These are phyloP conservation scores for Argentina anserina DNA, from an alignment of 306 rosid species.

Conservation along the genomic window DNA sequence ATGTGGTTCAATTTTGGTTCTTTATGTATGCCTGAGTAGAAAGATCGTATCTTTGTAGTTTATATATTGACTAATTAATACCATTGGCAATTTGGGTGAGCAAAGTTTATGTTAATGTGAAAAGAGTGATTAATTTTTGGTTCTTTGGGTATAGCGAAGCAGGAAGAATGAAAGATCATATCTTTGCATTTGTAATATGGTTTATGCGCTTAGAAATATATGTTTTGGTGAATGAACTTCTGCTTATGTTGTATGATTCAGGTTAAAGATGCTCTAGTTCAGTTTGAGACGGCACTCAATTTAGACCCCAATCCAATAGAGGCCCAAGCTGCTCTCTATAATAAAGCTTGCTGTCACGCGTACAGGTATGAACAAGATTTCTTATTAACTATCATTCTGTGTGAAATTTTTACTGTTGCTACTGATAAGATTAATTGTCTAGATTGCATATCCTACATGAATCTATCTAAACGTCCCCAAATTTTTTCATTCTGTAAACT, in stretches of 20 bases:
- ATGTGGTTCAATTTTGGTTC: neutral
- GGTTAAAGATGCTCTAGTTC: conserved; percentile 90
- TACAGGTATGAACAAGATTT: conserved; percentile 45
- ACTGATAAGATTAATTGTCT: neutral
- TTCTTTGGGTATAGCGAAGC: neutral
- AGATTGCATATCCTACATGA: neutral
- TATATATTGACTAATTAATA: neutral
- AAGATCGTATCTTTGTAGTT: neutral
- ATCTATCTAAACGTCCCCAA: neutral
- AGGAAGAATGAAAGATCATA: neutral
- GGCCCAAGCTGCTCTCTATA: conserved; percentile 90
- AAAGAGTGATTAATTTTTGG: neutral
- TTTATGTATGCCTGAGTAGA: neutral
- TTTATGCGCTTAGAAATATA: neutral
- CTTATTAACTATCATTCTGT: neutral
- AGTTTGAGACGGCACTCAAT: conserved; percentile 80
- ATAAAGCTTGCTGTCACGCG: conserved; percentile 98
- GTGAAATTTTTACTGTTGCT: neutral
- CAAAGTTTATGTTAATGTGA: neutral
- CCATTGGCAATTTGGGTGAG: neutral
- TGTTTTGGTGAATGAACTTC: neutral
- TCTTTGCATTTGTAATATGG: neutral
- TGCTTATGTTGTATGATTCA: conserved; percentile 23
- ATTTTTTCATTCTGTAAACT: neutral
- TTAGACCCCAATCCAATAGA: conserved; percentile 83